Evolutionary conservation across 768 basidiomycete species (phyloP).

Genomic region (Filobasidium wieringae): DNA sequence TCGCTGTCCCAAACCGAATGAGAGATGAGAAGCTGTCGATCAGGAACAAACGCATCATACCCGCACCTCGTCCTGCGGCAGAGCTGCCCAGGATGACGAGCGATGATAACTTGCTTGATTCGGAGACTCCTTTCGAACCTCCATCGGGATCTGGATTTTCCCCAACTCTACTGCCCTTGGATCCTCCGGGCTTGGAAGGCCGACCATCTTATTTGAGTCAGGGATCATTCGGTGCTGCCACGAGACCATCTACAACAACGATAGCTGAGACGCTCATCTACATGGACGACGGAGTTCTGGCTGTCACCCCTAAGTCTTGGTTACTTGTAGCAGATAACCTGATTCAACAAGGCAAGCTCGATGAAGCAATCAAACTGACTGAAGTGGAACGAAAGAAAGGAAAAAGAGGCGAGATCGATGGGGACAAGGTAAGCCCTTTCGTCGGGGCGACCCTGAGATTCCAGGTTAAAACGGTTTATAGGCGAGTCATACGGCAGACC

Average conservation of each 20-base stretch:
- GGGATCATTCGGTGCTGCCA: background rate
- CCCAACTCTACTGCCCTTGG: slow-evolving; percentile 29
- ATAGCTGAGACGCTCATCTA: slow-evolving; percentile 28
- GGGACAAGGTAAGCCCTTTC: slow-evolving; percentile 24
- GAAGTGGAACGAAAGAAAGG: slow-evolving; percentile 34
- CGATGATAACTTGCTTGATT: background rate
- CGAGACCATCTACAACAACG: slow-evolving; percentile 24
- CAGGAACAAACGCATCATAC: background rate
- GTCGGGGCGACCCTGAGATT: background rate
- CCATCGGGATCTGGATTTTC: slow-evolving; percentile 34
- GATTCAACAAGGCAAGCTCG: slow-evolving; percentile 20
- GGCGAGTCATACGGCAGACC: slow-evolving; percentile 42
- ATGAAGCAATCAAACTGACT: slow-evolving; percentile 27
- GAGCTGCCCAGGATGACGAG: background rate
- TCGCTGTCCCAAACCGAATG: slow-evolving; percentile 22
- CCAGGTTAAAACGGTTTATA: background rate
- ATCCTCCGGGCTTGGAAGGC: slow-evolving; percentile 2
- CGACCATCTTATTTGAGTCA: background rate
- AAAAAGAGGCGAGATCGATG: slow-evolving; percentile 33
- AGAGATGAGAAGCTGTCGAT: slow-evolving; percentile 19
- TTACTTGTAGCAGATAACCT: slow-evolving; percentile 21
- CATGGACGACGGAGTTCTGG: slow-evolving; percentile 24
- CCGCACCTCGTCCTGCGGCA: background rate
- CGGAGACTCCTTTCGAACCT: slow-evolving; percentile 19
- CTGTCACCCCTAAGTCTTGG: slow-evolving; percentile 22